Evolutionary conservation across 345 rosid genomes (phyloP).

Genomic region (Eucalyptus shirleyi): DNA sequence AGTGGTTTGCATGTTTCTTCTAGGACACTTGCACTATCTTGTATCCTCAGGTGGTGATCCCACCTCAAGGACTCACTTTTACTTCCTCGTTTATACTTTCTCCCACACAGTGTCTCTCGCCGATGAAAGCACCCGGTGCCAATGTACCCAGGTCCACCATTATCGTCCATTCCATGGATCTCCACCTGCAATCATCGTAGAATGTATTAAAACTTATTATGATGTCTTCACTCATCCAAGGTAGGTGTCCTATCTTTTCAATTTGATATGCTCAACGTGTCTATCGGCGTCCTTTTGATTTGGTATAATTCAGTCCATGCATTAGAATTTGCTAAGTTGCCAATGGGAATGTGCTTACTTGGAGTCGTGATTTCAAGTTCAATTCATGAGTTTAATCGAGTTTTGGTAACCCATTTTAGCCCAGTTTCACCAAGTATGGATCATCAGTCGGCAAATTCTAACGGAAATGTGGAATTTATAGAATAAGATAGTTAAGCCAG

Average conservation of each 20-base stretch:
- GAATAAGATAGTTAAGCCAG: background rate
- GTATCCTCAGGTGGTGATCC: background rate
- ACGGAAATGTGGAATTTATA: background rate
- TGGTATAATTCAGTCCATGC: background rate
- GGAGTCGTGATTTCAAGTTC: background rate
- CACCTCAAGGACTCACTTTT: background rate
- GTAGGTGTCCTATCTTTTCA: background rate
- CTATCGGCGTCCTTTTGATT: background rate
- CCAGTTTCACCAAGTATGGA: background rate
- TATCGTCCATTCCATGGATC: constrained; percentile 5
- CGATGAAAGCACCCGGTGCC: constrained; percentile 28
- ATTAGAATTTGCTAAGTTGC: background rate
- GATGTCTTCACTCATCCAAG: background rate
- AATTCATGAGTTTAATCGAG: background rate
- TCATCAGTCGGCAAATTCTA: background rate
- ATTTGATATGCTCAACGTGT: background rate
- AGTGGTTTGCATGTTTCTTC: constrained; percentile 7
- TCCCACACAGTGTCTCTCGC: constrained; percentile 12
- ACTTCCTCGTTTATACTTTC: background rate
- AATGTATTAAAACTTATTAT: background rate
- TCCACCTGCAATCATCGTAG: constrained; percentile 3
- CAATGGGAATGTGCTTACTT: background rate
- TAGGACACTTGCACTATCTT: background rate
- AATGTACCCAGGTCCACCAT: constrained; percentile 11
- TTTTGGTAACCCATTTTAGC: background rate